phyloP scores from a whole-genome alignment of 441 rosid species.

The Corymbia calophylla region DNA sequence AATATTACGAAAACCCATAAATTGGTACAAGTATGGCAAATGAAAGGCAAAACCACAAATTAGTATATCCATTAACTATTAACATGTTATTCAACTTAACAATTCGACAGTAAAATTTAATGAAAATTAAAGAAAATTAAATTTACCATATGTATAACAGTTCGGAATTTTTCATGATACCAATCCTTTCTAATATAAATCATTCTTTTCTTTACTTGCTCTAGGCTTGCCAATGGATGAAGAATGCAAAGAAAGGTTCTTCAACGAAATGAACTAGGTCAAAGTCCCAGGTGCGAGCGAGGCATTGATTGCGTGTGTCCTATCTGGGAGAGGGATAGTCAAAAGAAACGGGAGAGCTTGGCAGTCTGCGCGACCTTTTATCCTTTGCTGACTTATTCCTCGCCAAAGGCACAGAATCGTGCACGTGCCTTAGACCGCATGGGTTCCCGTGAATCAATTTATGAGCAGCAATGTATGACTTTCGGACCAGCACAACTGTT shows the following conservation, averaged over 20 bases:
- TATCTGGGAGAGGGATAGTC: not conserved
- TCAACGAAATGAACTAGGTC: not conserved
- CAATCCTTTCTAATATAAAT: not conserved
- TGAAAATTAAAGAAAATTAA: too few species aligned
- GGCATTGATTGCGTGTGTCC: not conserved
- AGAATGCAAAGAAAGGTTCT: not conserved
- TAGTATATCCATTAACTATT: fast-evolving
- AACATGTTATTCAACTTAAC: fast-evolving
- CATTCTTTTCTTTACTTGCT: not conserved
- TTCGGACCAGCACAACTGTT: not conserved
- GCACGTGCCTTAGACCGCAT: not conserved
- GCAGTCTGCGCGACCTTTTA: not conserved
- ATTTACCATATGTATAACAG: too few species aligned
- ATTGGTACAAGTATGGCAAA: not conserved
- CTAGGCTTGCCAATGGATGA: not conserved
- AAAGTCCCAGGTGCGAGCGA: not conserved
- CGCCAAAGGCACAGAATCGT: not conserved
- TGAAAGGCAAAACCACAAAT: too few species aligned
- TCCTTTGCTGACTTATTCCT: not conserved
- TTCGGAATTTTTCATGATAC: too few species aligned
- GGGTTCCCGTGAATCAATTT: not conserved
- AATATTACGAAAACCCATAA: not conserved
- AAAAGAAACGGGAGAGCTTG: not conserved
- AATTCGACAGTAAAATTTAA: too few species aligned
- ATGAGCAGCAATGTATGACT: not conserved